Base-by-base conservation (phyloP, 2,329 filamentous ascomycete genomes). In the Beauveria sp. region DNA sequence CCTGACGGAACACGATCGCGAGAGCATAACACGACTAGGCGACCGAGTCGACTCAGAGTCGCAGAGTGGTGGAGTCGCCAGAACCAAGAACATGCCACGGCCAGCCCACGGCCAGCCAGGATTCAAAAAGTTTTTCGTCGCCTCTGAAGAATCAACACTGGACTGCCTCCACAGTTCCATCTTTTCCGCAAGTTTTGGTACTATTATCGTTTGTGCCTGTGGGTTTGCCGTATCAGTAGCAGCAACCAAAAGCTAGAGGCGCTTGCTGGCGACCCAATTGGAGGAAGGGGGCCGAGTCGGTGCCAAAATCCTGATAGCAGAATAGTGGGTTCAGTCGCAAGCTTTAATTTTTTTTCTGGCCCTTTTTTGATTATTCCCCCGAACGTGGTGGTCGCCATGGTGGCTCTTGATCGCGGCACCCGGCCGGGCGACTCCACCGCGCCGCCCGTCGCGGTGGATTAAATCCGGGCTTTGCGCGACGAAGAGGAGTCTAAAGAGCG, bases 401-500 rank as follows among this genome's bases (percentile, higher is more conserved):
- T 58, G 46, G 46, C 20, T 12, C 40, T 59, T n/a, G 49, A 60
- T 60, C 58, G 58, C 50, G 58, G 58, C 50, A 38, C 45, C 53
- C 52, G 60, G 60, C 46, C 60, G 60, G 53, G 16, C 50, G 53
- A 50, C 60, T 61, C 60, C 60, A 61, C 60, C 26, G 24, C 24
- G 43, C 24, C 52, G 52, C 28, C 51, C 20, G 51, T 55, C 40
- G 28, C 18, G 51, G 58, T 53, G 40, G 20, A 45, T 49, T 59
- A 34, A 46, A 53, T n/a, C 57, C 47, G 57, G 34, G 40, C 40
- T 34, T 52, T 40, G 38, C 34, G 49, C 57, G 12, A 60, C 18
- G 43, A 22, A 51, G 56, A 7, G 45, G 56, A 51, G 57, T 53
- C 49, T 53, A 53, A 53, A 60, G 24, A 60, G 47, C 46, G 56